Evolutionary conservation across 2,329 filamentous ascomycete species (phyloP).

Genomic region (Elsinoe australis): DNA sequence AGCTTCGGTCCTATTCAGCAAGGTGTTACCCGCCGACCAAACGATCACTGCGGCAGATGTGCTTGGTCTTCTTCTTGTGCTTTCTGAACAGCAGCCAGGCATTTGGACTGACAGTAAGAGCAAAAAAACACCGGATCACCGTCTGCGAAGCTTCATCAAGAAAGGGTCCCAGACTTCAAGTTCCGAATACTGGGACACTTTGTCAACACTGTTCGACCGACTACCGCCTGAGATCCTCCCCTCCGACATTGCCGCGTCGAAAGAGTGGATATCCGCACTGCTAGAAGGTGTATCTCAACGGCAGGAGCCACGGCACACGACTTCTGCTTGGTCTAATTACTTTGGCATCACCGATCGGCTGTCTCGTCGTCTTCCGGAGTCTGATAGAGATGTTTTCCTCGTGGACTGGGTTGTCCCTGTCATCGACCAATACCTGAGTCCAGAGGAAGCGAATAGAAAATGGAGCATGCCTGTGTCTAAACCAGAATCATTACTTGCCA

Average conservation of each 20-base stretch:
- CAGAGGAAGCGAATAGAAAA: constrained; percentile 37
- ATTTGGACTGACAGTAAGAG: constrained; percentile 65
- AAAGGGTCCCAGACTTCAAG: constrained; percentile 77
- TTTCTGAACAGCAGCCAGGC: constrained; percentile 59
- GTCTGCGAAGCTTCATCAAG: constrained; percentile 65
- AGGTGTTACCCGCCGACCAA: constrained; percentile 66
- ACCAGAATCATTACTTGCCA: constrained; percentile 37
- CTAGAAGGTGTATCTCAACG: constrained; percentile 63
- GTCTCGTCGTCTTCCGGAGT: constrained; percentile 33
- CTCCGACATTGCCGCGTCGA: constrained; percentile 45
- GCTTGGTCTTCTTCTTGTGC: constrained; percentile 54
- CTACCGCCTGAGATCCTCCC: constrained; percentile 53
- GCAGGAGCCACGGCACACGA: constrained; percentile 64
- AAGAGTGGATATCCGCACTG: constrained; percentile 58
- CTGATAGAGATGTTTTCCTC: constrained; percentile 42
- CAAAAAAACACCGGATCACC: constrained; percentile 48
- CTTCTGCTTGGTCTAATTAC: constrained; percentile 68
- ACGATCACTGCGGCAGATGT: constrained; percentile 65
- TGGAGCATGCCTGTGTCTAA: constrained; percentile 47
- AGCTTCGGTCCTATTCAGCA: constrained; percentile 62
- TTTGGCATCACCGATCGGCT: constrained; percentile 50
- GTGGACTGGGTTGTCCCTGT: constrained; percentile 45
- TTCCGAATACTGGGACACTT: constrained; percentile 62
- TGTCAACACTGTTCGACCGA: constrained; percentile 53
- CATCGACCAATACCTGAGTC: constrained; percentile 46